Evolutionary conservation across 2,329 filamentous ascomycete species (phyloP).

Genomic region (Cercospora sp.): DNA sequence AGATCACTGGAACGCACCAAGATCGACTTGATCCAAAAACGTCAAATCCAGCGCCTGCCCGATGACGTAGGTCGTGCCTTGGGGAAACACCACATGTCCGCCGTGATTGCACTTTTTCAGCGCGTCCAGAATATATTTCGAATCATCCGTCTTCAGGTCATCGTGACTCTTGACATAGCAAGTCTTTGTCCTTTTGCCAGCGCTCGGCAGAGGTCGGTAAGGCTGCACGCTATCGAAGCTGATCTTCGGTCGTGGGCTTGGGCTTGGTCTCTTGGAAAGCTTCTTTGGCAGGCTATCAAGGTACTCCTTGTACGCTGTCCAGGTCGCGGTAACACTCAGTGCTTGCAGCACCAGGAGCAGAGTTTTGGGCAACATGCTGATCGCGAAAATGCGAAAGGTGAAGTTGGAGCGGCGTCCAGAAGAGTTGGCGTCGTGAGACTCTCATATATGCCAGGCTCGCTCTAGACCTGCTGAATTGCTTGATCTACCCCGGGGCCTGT

Average conservation of each 20-base stretch:
- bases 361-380: background rate
- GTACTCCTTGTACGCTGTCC: constrained; percentile 35
- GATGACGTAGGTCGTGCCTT: constrained; percentile 59
- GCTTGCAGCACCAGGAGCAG: constrained; percentile 18
- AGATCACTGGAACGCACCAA: constrained; percentile 34
- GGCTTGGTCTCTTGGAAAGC: constrained; percentile 25
- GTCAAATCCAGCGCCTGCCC: constrained; percentile 66
- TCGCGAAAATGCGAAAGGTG: background rate
- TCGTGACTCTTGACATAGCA: constrained; percentile 44
- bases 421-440: background rate
- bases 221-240: constrained; percentile 34
- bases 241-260: constrained; percentile 37
- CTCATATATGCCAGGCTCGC: background rate
- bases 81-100: constrained; percentile 60
- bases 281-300: constrained; percentile 24
- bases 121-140: constrained; percentile 54
- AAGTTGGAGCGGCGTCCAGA: background rate
- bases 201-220: constrained; percentile 38
- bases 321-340: constrained; percentile 31
- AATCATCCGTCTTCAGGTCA: constrained; percentile 51
- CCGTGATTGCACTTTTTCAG: constrained; percentile 63
- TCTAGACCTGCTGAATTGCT: background rate
- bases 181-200: constrained; percentile 40
- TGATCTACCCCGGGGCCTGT: background rate
- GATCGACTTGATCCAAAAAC: constrained; percentile 63